Percentiles rank a stretch among this genome's conserved stretches.
phyloP scores from a whole-genome alignment of 768 basidiomycete species.

The Suillus lakei region DNA sequence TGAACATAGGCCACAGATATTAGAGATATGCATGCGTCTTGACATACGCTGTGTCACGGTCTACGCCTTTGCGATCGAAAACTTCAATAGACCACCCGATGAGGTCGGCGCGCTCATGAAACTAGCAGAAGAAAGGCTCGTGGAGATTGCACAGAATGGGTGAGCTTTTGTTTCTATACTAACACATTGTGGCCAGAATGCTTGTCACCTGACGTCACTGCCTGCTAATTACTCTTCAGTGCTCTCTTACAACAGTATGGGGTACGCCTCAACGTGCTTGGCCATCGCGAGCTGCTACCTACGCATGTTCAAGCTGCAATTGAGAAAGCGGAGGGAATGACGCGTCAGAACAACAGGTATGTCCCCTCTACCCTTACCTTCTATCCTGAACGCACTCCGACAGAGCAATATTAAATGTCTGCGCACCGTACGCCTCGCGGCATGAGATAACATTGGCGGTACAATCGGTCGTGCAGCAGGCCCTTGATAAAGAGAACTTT shows the following conservation, averaged over 20 bases:
- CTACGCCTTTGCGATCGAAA: slow-evolving; percentile 99
- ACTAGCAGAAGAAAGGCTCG: slow-evolving; percentile 77
- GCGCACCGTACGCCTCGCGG: slow-evolving; percentile 89
- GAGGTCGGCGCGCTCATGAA: slow-evolving; percentile 90
- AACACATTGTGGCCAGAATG: neutral
- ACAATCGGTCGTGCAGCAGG: slow-evolving; percentile 34
- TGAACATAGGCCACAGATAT: slow-evolving; percentile 52
- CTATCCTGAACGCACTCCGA: slow-evolving; percentile 3
- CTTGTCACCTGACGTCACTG: neutral
- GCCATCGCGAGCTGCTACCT: slow-evolving; percentile 77
- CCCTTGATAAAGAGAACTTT: slow-evolving; percentile 35
- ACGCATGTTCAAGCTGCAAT: slow-evolving; percentile 71
- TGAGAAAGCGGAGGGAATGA: slow-evolving; percentile 74
- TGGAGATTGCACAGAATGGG: slow-evolving; percentile 84
- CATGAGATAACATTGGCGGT: slow-evolving; percentile 92
- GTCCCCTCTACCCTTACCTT: slow-evolving; percentile 19
- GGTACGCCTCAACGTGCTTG: slow-evolving; percentile 84
- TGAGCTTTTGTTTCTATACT: slow-evolving; percentile 40
- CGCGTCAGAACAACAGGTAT: slow-evolving; percentile 73
- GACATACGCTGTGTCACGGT: slow-evolving; percentile 83
- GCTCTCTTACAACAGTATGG: slow-evolving; percentile 54
- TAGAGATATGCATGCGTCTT: slow-evolving; percentile 86
- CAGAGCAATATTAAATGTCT: slow-evolving; percentile 89
- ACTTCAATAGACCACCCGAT: slow-evolving; percentile 85
- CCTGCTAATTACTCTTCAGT: neutral